Percentiles rank a stretch among this genome's conserved stretches.
These are phyloP conservation scores for Sporothrix globosa DNA, from an alignment of 2,329 filamentous ascomycete species.

Conservation along the genomic window DNA sequence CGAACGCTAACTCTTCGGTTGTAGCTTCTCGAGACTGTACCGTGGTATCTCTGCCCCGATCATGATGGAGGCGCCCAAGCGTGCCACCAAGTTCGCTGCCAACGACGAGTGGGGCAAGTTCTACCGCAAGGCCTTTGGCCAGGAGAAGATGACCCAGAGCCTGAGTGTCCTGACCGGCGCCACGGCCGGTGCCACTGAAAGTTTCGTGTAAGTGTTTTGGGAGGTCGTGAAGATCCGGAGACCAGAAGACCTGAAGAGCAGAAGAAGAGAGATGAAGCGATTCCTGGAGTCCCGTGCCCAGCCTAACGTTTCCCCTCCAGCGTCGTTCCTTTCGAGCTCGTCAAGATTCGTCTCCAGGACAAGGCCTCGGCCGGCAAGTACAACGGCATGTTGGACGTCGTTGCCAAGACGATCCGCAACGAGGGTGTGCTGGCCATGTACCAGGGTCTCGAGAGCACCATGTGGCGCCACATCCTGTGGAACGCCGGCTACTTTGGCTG, in stretches of 20 bases:
- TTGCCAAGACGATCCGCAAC: constrained; percentile 63
- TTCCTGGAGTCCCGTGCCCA: no score
- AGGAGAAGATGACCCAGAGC: constrained; percentile 84
- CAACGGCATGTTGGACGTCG: constrained; percentile 77
- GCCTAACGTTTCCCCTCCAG: constrained; percentile 13
- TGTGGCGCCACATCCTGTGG: constrained; percentile 90
- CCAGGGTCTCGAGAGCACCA: constrained; percentile 92
- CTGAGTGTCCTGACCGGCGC: constrained; percentile 93
- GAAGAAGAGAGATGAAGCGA: no score
- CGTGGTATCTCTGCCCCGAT: constrained; percentile 95
- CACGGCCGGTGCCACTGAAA: constrained; percentile 90
- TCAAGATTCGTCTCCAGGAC: constrained; percentile 98
- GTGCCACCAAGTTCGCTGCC: constrained; percentile 88
- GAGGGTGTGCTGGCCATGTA: constrained; percentile 78
- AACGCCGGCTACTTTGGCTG: constrained; percentile 97
- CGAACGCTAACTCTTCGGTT: constrained; percentile 22
- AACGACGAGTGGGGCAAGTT: constrained; percentile 98
- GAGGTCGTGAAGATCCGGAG: no score
- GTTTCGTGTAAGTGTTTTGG: constrained; percentile 60
- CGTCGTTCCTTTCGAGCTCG: constrained; percentile 95
- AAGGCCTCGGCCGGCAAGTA: constrained; percentile 89
- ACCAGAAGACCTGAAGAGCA: no score
- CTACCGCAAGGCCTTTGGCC: constrained; percentile 85
- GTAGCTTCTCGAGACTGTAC: constrained; percentile 84
- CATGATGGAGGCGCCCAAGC: constrained; percentile 78